Base-by-base conservation (phyloP, 768 basidiomycete genomes). In the Macrolepiota albuminosa region DNA sequence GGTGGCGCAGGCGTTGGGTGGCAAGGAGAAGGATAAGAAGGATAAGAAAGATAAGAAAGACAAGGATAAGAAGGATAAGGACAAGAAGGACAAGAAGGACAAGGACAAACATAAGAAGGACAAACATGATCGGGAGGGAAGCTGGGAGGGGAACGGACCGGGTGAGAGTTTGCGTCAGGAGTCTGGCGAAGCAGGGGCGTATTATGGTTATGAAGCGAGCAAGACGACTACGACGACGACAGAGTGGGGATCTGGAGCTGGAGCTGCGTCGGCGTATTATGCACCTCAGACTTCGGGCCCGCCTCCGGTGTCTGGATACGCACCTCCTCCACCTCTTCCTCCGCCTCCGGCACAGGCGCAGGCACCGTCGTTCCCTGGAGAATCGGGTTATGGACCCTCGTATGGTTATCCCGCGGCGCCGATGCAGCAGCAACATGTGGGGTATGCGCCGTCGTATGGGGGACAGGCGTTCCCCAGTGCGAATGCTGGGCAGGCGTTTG, bases 1-100 rank as follows among this genome's bases (percentile, higher is more conserved):
- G 62, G 80, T 76, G 21, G 73, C 78, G 69, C 66, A 72, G 13
- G 11, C 80, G 9, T 67, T 82, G 34, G 70, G 71, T 34, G 73
- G 72, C 1, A 63, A 61, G 26, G 63, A 61, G 0, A 64, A 61
- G 54, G 8, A 48, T 13, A 69, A 47, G 69, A 71, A 31, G 42
- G 42, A 18, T 8, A 63, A 60, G 54, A 69, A 47, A 68, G 64
- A 55, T 31, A 58, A 62, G 62, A 10, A 61, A 26, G 63, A 61
- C 50, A 68, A 49, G 45, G 45, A 24, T 6, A 63, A 60, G 53
- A 68, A 47, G 68, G 64, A 56, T 37, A 57, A 52, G 2, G 26
- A 29, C 29, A 59, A 62, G 63, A 14, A 42, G 45, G 21, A 24
- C 3, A 63, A 61, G 54, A 68, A 48, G 68, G 64, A 55, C 33